phyloP scores from a whole-genome alignment of 257 asterid genomes.

The Salvia hispanica region DNA sequence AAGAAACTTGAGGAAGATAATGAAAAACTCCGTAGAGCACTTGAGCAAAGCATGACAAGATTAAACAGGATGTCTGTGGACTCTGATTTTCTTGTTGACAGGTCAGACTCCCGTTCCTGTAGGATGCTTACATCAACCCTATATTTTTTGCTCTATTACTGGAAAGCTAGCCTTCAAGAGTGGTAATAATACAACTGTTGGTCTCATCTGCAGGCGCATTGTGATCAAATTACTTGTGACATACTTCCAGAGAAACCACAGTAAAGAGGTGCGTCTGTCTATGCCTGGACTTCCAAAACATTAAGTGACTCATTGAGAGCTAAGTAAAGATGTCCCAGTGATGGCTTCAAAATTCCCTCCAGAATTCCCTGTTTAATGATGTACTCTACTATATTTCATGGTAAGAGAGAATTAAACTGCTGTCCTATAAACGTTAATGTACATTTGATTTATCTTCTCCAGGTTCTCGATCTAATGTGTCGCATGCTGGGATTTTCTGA shows the following conservation, averaged over 20 bases:
- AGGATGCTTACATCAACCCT: slow-evolving; percentile 1
- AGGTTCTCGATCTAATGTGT: slow-evolving; percentile 97
- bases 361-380: neutral
- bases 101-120: slow-evolving; percentile 48
- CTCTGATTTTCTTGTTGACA: slow-evolving; percentile 95
- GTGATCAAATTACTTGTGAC: slow-evolving; percentile 94
- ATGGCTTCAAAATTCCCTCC: neutral
- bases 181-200: slow-evolving; percentile 1
- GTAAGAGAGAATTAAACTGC: neutral
- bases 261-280: slow-evolving; percentile 73
- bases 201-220: slow-evolving; percentile 74
- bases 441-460: slow-evolving; percentile 16
- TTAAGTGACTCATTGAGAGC: slow-evolving; percentile 17
- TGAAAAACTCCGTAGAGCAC: slow-evolving; percentile 89
- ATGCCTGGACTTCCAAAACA: neutral
- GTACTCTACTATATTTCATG: slow-evolving; percentile 4
- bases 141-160: neutral
- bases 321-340: neutral
- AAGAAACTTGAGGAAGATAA: slow-evolving; percentile 92
- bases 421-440: slow-evolving; percentile 6
- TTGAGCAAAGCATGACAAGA: slow-evolving; percentile 96
- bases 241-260: slow-evolving; percentile 94
- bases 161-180: slow-evolving; percentile 12
- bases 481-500: slow-evolving; percentile 98
- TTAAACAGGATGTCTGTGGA: slow-evolving; percentile 98